Conservation (phyloP, 306 rosid species). For the Datisca glomerata region DNA sequence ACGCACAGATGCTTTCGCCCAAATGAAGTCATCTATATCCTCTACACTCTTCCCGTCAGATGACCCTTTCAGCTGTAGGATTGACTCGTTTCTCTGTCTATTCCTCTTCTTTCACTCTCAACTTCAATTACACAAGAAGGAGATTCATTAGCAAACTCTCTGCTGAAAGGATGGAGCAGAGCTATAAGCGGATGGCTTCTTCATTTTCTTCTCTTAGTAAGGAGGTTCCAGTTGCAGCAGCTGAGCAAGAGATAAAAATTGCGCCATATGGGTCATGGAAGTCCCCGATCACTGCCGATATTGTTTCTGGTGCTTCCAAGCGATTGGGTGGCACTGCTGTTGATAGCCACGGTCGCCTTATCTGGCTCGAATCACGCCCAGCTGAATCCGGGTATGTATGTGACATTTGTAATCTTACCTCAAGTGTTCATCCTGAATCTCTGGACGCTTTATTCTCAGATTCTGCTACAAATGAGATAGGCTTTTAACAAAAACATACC, state of each 20-base stretch:
- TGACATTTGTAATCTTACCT: too few relatives aligned
- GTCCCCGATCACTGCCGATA: constrained; percentile 79
- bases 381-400: constrained; percentile 52
- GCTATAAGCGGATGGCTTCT: constrained; percentile 32
- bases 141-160: constrained; percentile 2
- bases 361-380: constrained; percentile 93
- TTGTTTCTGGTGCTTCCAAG: constrained; percentile 78
- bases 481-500: background rate
- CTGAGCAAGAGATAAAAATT: constrained; percentile 20
- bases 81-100: constrained; percentile 13
- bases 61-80: constrained; percentile 6
- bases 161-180: background rate
- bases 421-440: background rate
- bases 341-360: constrained; percentile 49
- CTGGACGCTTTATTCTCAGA: background rate
- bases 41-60: constrained; percentile 3
- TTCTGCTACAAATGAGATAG: background rate
- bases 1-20: too few relatives aligned
- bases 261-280: constrained; percentile 92
- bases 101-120: background rate
- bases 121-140: constrained; percentile 4
- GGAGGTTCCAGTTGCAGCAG: constrained; percentile 4
- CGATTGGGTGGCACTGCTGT: constrained; percentile 69
- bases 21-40: too few relatives aligned
- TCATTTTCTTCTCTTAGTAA: constrained; percentile 9